Conservation (phyloP, 2,329 filamentous ascomycete species). For the Ceratocystis huliohia region DNA sequence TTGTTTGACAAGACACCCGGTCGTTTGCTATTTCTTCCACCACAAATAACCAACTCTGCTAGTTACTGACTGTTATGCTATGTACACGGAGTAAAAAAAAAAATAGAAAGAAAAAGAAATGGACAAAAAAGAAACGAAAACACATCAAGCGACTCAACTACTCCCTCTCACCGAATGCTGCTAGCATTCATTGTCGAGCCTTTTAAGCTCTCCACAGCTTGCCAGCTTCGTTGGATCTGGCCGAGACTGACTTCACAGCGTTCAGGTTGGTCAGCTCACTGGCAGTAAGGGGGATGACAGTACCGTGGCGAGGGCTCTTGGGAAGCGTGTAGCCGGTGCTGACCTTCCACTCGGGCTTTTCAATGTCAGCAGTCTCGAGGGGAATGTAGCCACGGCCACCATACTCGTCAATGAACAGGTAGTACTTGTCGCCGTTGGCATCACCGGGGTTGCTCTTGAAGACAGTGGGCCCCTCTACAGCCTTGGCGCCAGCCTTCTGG, state of each 20-base stretch:
- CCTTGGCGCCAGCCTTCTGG: constrained; percentile 34
- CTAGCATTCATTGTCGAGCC: neutral
- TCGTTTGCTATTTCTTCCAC: neutral
- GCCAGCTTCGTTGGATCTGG: constrained; percentile 20
- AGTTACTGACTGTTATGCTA: neutral
- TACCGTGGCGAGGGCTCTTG: constrained; percentile 40
- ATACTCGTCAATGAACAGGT: constrained; percentile 45
- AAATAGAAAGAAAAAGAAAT: neutral
- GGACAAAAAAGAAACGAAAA: neutral
- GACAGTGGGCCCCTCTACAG: constrained; percentile 40
- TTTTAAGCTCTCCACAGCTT: constrained; percentile 20
- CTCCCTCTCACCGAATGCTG: neutral
- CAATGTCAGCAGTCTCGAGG: constrained; percentile 38
- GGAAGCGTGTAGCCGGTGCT: constrained; percentile 36
- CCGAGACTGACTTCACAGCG: constrained; percentile 16
- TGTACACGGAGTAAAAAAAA: neutral
- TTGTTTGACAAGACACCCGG: neutral
- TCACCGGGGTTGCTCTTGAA: constrained; percentile 40
- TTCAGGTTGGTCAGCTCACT: constrained; percentile 31
- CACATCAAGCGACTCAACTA: neutral
- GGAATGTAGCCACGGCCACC: constrained; percentile 40
- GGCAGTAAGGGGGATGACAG: constrained; percentile 39
- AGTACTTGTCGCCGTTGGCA: constrained; percentile 40
- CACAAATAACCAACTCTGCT: neutral
- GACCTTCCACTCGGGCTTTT: constrained; percentile 37